Conservation (phyloP, 73 alveolate genomes). For the Stentor coeruleus region DNA sequence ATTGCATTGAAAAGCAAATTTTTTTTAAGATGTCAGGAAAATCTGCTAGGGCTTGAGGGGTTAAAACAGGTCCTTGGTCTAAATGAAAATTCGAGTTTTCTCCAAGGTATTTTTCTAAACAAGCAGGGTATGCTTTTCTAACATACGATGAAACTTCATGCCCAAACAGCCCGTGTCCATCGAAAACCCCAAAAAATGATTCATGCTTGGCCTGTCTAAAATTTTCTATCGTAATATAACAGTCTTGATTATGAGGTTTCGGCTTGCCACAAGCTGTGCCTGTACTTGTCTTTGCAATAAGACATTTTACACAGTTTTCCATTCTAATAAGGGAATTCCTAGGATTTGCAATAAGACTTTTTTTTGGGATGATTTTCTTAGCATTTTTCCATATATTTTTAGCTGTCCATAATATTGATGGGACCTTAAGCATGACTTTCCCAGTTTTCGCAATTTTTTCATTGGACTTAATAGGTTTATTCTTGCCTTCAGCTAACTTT, state of each 20-base stretch:
- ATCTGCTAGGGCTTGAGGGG: neutral
- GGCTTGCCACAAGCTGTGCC: conserved; percentile 14
- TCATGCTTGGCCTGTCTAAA: neutral
- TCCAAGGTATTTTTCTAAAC: neutral
- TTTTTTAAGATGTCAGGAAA: conserved; percentile 6
- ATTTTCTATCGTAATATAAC: neutral
- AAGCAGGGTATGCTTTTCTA: conserved; percentile 43
- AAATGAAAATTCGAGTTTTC: neutral
- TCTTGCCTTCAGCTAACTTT: too few relatives aligned
- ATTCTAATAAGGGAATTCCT: too few relatives aligned
- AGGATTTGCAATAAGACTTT: too few relatives aligned
- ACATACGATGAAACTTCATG: conserved; percentile 66
- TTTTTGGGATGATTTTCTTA: too few relatives aligned
- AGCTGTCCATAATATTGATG: too few relatives aligned
- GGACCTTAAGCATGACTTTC: too few relatives aligned
- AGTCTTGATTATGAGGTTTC: neutral
- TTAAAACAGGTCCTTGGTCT: neutral
- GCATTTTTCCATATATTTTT: too few relatives aligned
- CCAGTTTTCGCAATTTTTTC: too few relatives aligned
- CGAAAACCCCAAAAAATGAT: conserved; percentile 45
- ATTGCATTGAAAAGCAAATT: neutral
- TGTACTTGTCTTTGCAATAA: too few relatives aligned
- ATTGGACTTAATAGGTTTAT: too few relatives aligned
- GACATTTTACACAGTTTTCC: too few relatives aligned
- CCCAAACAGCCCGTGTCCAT: conserved; percentile 75